Conservation (phyloP, 352 stramenopile species). For the Globisporangium recalcitrans region DNA sequence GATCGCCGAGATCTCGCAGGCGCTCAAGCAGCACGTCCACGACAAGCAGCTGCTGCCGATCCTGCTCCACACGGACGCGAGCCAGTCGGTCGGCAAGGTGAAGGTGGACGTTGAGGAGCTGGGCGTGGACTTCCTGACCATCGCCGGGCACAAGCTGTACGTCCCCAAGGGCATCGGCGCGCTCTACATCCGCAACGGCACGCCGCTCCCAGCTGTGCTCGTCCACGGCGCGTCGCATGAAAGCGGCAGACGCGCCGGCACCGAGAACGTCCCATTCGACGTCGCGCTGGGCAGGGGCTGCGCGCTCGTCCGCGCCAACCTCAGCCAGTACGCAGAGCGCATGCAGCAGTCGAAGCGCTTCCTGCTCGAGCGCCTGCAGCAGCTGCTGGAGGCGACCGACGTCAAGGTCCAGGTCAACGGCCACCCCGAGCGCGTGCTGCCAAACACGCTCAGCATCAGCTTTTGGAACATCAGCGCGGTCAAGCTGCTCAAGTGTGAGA, state of each 20-base stretch:
- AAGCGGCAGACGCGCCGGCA: conserved; percentile 89
- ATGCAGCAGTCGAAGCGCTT: conserved; percentile 62
- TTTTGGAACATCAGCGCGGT: conserved; percentile 84
- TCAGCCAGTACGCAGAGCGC: conserved; percentile 65
- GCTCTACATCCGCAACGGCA: conserved; percentile 60
- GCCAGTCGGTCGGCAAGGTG: conserved; percentile 95
- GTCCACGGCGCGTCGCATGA: conserved; percentile 93
- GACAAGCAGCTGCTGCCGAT: conserved; percentile 44
- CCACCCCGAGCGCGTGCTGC: conserved; percentile 76
- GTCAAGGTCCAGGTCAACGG: conserved; percentile 82
- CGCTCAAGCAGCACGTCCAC: conserved; percentile 30
- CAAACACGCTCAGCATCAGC: conserved; percentile 96
- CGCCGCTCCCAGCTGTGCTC: conserved; percentile 49
- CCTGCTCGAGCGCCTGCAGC: conserved; percentile 48
- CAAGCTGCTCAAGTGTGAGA: conserved; percentile 75
- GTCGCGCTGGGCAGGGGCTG: conserved; percentile 90
- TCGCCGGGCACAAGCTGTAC: conserved; percentile 98
- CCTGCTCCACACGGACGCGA: conserved; percentile 96
- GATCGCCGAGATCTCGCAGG: conserved; percentile 81
- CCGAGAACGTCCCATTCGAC: conserved; percentile 95
- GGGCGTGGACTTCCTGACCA: conserved; percentile 92
- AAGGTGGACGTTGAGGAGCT: conserved; percentile 75
- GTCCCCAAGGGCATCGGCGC: conserved; percentile 91
- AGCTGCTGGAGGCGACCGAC: conserved; percentile 33
- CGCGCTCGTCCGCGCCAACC: conserved; percentile 51